phyloP scores from a whole-genome alignment of 2,329 filamentous ascomycete species.

The Aureobasidium lini region DNA sequence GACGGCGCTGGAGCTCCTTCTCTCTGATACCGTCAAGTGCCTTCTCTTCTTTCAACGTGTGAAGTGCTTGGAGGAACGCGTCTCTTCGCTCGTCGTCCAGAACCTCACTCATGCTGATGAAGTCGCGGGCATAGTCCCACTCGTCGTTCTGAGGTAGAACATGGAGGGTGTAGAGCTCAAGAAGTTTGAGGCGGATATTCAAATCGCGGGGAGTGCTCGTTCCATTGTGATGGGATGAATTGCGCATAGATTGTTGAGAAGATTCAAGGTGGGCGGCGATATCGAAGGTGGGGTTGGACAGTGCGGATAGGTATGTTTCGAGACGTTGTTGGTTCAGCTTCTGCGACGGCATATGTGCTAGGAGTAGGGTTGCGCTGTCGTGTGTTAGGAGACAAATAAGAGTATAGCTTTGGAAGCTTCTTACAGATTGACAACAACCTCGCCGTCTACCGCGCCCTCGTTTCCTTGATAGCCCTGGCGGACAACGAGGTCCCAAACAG shows the following conservation, averaged over 20 bases:
- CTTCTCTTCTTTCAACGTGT: slow-evolving; percentile 77
- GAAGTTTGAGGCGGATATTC: slow-evolving; percentile 76
- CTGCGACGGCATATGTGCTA: slow-evolving; percentile 84
- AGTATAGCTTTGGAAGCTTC: slow-evolving; percentile 29
- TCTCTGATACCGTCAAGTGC: slow-evolving; percentile 60
- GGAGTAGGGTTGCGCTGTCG: slow-evolving; percentile 73
- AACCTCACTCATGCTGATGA: slow-evolving; percentile 77
- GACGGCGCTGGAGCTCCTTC: slow-evolving; percentile 55
- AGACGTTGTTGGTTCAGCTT: slow-evolving; percentile 76
- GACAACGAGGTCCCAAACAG: slow-evolving; percentile 91
- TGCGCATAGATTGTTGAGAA: slow-evolving; percentile 25
- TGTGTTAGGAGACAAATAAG: neutral
- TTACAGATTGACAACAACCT: slow-evolving; percentile 83
- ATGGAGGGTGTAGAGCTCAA: slow-evolving; percentile 92
- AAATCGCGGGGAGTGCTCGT: slow-evolving; percentile 79
- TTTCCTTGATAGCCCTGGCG: slow-evolving; percentile 77
- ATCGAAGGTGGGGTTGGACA: slow-evolving; percentile 65
- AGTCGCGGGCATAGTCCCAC: slow-evolving; percentile 91
- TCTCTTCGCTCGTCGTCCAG: slow-evolving; percentile 89
- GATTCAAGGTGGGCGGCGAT: slow-evolving; percentile 55
- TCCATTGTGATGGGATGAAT: slow-evolving; percentile 10
- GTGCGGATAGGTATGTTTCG: slow-evolving; percentile 79
- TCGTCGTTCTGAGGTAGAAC: slow-evolving; percentile 89
- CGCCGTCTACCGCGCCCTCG: slow-evolving; percentile 86
- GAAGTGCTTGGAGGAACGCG: slow-evolving; percentile 77